Percentiles rank a stretch among this genome's conserved stretches.
Evolutionary conservation across 495 filamentous ascomycete genomes (phyloP).

Genomic region (Filosporella fistucella): DNA sequence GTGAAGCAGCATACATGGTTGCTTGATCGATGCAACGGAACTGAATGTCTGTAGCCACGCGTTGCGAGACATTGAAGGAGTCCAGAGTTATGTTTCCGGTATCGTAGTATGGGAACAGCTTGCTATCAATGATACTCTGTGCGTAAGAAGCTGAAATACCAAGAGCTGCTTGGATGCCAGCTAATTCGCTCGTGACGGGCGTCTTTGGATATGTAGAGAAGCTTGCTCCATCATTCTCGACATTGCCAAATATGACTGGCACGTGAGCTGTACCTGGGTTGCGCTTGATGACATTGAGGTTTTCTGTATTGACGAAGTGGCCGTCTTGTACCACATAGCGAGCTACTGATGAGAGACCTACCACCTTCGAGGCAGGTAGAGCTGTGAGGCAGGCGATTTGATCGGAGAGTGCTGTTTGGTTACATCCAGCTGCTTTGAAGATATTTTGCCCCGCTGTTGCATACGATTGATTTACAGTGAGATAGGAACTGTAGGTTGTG

Average conservation of each 20-base stretch:
- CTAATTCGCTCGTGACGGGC: constrained; percentile 25
- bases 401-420: constrained; percentile 22
- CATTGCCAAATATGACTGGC: constrained; percentile 37
- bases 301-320: constrained; percentile 31
- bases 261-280: constrained; percentile 30
- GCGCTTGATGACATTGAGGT: constrained; percentile 30
- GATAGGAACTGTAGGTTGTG: constrained; percentile 45
- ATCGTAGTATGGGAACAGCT: constrained; percentile 34
- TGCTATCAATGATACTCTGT: constrained; percentile 32
- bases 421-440: constrained; percentile 33
- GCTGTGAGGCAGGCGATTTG: constrained; percentile 33
- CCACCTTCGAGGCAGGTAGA: constrained; percentile 28
- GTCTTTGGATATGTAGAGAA: constrained; percentile 33
- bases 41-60: constrained; percentile 37
- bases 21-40: constrained; percentile 44
- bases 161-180: constrained; percentile 31
- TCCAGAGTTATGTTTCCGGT: constrained; percentile 40
- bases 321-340: constrained; percentile 43
- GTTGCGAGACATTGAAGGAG: constrained; percentile 36
- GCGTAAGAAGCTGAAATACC: constrained; percentile 31
- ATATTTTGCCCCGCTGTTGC: constrained; percentile 29
- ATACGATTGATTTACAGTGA: constrained; percentile 38
- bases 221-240: constrained; percentile 36
- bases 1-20: constrained; percentile 33
- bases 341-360: constrained; percentile 29